Base-by-base conservation (phyloP, 306 rosid species). In the Malus asiatica region DNA sequence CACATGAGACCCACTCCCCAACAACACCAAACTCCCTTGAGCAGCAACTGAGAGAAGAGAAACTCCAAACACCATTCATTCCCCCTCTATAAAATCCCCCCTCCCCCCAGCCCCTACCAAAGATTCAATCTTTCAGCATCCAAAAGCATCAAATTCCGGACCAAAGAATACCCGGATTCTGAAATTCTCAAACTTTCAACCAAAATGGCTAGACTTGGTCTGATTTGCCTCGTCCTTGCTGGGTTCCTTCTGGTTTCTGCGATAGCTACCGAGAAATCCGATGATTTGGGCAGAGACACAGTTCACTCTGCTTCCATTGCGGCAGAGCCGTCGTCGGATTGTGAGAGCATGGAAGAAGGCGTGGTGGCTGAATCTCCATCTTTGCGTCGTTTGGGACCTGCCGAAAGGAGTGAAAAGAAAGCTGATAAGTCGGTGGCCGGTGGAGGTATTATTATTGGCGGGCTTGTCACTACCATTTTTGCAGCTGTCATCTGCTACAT, bases 401-500 rank as follows among this genome's bases (percentile, higher is more conserved):
- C 67, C 33, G 51, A 55, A 38, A 35, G 6, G 40, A 35, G 40
- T 35, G 40, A 35, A 18, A 68, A 44, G 88, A 88, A 77, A 76
- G 35, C 85, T 3, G 92, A 90, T 44, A 87, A 84, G 75, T 93
- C 98, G 18, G 79, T 94, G 79, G 95, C 95, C 4, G 98, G 97
- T 67, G 97, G 98, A 11, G 96, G 95, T 75, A 93, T 92, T 5
- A 94, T 94, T 83, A 79, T 94, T 46, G 98, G 95, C 55, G 97
- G 98, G 0, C 89, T 94, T 23, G 90, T 86, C 55, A 94, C 96
- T 22, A 91, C 84, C 61, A 77, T 84, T 80, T 90, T 88, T 81
- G 98, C 96, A 10, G 96, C 93, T 70, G 90, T 94, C 16, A 90
- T 91, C 74, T 89, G 90, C 83, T 93, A 93, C 77, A 88, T 93